Evolutionary conservation across 2,329 filamentous ascomycete species (phyloP), one percentile per base, ranked within the genome.

Genomic region (Cercospora zeae-maydis): DNA sequence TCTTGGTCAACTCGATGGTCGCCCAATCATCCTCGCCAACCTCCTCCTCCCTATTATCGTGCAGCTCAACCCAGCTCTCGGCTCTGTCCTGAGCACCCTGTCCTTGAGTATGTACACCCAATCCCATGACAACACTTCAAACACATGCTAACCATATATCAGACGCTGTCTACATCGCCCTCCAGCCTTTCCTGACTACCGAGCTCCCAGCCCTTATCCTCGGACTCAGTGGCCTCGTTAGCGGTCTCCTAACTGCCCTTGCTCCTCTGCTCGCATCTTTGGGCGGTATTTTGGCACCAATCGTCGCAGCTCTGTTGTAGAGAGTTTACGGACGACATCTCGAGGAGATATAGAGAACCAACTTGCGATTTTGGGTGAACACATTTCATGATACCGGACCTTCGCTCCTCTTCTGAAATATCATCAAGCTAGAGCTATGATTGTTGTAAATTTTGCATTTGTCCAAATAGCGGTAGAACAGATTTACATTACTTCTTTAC

Each of bases 11-110:
- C 62, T 63, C 24, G 56, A 63, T 27, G 62, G 62, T 21, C 37
- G 56, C 14, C 62, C 62, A 33, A 63, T 63, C 9, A 34, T 61
- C 30, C 45, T 63, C 16, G 62, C 62, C 52, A 42, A 39, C 24
- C 58, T 63, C 19, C 52, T 63, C 10, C 37, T 52, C 11, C 34
- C 58, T 11, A 52, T 63, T 16, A 31, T 63, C 16, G 39, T 10
- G 7, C 58, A 63, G 58, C 53, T 63, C 8, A 61, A 63, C 58
- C 62, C 62, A 30, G 62, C 62, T 14, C 58, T 63, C n/a, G 33
- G 53, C 37, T 61, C 58, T 30, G 58, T 63, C 16, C 58, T 63
- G 10, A 49, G 34, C 47, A 63, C 62, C 9, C 58, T 63, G 13
- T 57, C 34, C 10, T 45, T 63, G 14, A 27, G 53, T 58, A 58